Conservation (phyloP, 495 filamentous ascomycete genomes). For the Penicillium nucicola region DNA sequence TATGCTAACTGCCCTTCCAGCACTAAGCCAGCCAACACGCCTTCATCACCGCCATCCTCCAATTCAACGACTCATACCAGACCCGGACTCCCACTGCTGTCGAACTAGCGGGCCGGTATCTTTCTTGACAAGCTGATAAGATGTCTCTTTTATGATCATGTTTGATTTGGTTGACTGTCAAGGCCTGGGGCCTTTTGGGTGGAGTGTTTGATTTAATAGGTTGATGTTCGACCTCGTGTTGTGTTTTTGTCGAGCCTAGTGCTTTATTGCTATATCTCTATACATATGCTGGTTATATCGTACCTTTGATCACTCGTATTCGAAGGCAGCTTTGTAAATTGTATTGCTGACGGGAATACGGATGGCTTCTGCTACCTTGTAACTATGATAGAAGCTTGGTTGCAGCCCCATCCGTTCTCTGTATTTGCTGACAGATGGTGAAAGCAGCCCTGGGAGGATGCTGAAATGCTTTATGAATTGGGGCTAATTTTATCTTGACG, state of each 20-base stretch:
- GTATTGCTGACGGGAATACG: too few species aligned
- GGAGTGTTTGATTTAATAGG: conserved; percentile 7
- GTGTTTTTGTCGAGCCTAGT: conserved; percentile 4
- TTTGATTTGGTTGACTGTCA: conserved; percentile 8
- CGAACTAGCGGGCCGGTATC: conserved; percentile 13
- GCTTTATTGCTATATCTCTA: conserved; percentile 7
- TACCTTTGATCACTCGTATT: neutral
- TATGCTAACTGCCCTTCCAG: conserved; percentile 22
- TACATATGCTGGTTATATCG: conserved; percentile 1
- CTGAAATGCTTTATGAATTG: too few species aligned
- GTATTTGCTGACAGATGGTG: too few species aligned
- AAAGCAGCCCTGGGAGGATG: too few species aligned
- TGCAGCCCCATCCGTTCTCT: too few species aligned
- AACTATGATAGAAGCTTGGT: too few species aligned
- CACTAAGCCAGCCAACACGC: conserved; percentile 24
- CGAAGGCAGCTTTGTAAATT: too few species aligned
- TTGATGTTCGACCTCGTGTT: conserved; percentile 11
- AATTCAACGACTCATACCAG: conserved; percentile 22
- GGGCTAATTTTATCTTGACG: too few species aligned
- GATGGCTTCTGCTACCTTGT: too few species aligned
- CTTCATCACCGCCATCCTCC: conserved; percentile 25
- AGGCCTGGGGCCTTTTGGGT: conserved; percentile 16
- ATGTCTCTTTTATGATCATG: neutral
- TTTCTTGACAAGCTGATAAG: conserved; percentile 2
- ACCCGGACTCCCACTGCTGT: conserved; percentile 24